A percentile compares a stretch with the other conserved stretches of the same genome.
Conservation (phyloP, 352 stramenopile genomes). For the Globisporangium heterothallicum region DNA sequence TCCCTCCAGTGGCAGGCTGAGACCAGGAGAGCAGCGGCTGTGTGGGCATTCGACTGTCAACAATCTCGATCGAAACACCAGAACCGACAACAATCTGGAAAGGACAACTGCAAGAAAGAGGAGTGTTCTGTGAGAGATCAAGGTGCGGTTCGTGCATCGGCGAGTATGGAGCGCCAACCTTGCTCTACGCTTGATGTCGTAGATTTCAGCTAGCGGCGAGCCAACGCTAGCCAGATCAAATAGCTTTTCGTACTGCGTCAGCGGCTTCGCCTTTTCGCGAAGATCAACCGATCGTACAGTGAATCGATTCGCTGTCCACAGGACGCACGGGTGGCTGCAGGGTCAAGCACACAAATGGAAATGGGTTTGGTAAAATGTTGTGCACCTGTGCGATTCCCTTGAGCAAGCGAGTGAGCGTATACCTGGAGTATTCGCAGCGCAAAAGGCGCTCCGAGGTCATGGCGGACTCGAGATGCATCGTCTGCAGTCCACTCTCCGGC, state of each 20-base stretch:
- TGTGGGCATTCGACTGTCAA: slow-evolving; percentile 61
- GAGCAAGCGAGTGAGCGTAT: background rate
- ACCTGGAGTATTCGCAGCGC: slow-evolving; percentile 76
- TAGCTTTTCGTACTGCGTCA: slow-evolving; percentile 23
- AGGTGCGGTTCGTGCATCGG: background rate
- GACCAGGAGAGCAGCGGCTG: slow-evolving; percentile 60
- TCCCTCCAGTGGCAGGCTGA: slow-evolving; percentile 17
- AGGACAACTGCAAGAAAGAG: slow-evolving; percentile 26
- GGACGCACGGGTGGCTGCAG: slow-evolving; percentile 58
- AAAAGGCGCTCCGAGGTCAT: slow-evolving; percentile 31
- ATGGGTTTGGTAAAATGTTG: slow-evolving; percentile 1
- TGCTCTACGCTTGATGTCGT: slow-evolving; percentile 52
- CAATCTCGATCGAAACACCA: slow-evolving; percentile 53
- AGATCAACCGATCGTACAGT: slow-evolving; percentile 44
- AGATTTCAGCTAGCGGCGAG: slow-evolving; percentile 42
- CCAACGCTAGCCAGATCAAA: slow-evolving; percentile 44
- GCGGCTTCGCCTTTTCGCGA: slow-evolving; percentile 22
- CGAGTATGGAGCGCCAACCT: slow-evolving; percentile 22
- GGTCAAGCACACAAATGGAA: background rate
- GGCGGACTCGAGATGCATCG: slow-evolving; percentile 15
- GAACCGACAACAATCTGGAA: slow-evolving; percentile 75
- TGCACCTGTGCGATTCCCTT: background rate
- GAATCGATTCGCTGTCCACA: slow-evolving; percentile 51
- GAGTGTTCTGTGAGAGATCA: background rate
- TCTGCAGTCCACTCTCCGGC: slow-evolving; percentile 33